Percentiles rank a stretch among this genome's conserved stretches.
Evolutionary conservation across 2,329 filamentous ascomycete genomes (phyloP).

Genomic region (Cladosporium sp.): DNA sequence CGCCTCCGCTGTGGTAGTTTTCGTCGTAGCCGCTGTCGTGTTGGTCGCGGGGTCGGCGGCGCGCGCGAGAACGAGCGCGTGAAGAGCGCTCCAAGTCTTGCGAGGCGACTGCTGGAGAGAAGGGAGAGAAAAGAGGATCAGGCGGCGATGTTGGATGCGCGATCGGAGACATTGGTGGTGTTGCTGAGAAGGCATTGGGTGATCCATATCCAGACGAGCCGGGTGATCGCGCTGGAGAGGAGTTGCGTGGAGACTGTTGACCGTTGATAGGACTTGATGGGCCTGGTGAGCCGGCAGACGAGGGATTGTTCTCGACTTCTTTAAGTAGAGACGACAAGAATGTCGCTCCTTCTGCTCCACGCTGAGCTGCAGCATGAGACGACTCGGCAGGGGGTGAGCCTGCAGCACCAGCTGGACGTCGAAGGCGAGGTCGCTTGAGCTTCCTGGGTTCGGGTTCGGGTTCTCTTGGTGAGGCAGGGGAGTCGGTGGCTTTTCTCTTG

Average conservation of each 20-base stretch:
- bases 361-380: constrained; percentile 28
- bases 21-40: constrained; percentile 20
- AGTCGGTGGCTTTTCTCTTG: constrained; percentile 75
- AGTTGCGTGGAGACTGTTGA: constrained; percentile 39
- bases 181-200: constrained; percentile 2
- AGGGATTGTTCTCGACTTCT: constrained; percentile 66
- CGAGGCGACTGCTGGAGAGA: constrained; percentile 41
- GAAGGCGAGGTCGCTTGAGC: constrained; percentile 70
- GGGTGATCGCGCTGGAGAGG: constrained; percentile 57
- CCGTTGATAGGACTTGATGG: constrained; percentile 30
- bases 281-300: constrained; percentile 32
- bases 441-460: constrained; percentile 64
- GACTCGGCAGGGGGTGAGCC: constrained; percentile 33
- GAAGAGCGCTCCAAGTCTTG: constrained; percentile 14
- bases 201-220: constrained; percentile 48
- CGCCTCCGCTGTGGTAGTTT: constrained; percentile 24
- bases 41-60: constrained; percentile 20
- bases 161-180: constrained; percentile 63
- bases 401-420: constrained; percentile 43
- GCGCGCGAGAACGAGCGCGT: constrained; percentile 16
- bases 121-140: constrained; percentile 50
- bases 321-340: constrained; percentile 83
- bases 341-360: constrained; percentile 56
- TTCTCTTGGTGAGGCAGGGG: constrained; percentile 61
- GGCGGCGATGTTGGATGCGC: constrained; percentile 71